Evolutionary conservation across 495 filamentous ascomycete species (phyloP).

Genomic region (Usnea hakonensis): DNA sequence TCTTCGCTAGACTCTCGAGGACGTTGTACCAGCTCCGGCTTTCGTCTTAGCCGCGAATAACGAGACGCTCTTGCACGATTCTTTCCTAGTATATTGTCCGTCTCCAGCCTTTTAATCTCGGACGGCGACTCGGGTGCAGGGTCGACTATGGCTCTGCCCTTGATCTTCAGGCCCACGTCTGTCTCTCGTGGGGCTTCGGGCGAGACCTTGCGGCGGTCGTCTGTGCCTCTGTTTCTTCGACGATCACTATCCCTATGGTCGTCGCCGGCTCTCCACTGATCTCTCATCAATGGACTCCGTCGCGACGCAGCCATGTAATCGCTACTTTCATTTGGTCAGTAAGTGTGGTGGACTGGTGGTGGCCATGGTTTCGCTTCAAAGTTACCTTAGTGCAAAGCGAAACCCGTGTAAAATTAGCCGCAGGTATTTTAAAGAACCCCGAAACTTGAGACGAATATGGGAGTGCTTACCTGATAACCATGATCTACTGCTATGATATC

Average conservation of each 20-base stretch:
- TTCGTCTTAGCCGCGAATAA: slow-evolving; percentile 14
- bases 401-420: slow-evolving; percentile 17
- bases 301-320: slow-evolving; percentile 50
- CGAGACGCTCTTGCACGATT: not conserved
- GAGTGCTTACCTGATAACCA: slow-evolving; percentile 15
- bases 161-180: slow-evolving; percentile 23
- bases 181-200: slow-evolving; percentile 15
- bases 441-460: not conserved
- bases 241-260: slow-evolving; percentile 31
- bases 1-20: slow-evolving; percentile 11
- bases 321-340: slow-evolving; percentile 28
- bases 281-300: slow-evolving; percentile 51
- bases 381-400: slow-evolving; percentile 16
- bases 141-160: slow-evolving; percentile 20
- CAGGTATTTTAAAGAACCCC: slow-evolving; percentile 8
- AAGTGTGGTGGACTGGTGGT: slow-evolving; percentile 5
- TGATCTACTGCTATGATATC: slow-evolving; percentile 2
- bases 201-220: slow-evolving; percentile 13
- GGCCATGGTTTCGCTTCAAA: slow-evolving; percentile 15
- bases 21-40: slow-evolving; percentile 12
- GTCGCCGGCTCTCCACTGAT: slow-evolving; percentile 47
- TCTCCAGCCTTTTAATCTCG: not conserved
- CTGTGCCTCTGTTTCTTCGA: slow-evolving; percentile 15
- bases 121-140: slow-evolving; percentile 7
- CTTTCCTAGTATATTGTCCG: not conserved